Conservation (phyloP, 495 filamentous ascomycete genomes). For the Poronia punctata region DNA sequence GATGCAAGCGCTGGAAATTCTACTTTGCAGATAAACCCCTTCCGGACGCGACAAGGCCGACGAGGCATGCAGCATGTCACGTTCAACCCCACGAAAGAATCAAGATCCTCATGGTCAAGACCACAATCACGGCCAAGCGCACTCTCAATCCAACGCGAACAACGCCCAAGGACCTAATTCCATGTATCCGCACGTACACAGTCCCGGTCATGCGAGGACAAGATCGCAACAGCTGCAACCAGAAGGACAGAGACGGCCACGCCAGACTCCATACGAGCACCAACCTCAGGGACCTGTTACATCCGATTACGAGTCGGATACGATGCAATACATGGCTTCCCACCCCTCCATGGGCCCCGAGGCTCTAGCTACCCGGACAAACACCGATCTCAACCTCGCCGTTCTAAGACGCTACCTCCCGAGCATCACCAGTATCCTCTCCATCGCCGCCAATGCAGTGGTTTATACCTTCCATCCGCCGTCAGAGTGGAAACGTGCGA, state of each 20-base stretch:
- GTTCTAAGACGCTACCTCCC: slow-evolving; percentile 74
- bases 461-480: slow-evolving; percentile 66
- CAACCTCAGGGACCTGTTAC: slow-evolving; percentile 13
- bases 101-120: slow-evolving; percentile 9
- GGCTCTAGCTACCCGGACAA: slow-evolving; percentile 51
- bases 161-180: slow-evolving; percentile 26
- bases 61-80: slow-evolving; percentile 16
- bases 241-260: slow-evolving; percentile 3
- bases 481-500: slow-evolving; percentile 67
- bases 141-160: slow-evolving; percentile 13
- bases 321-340: slow-evolving; percentile 24
- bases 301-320: slow-evolving; percentile 75
- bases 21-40: no score
- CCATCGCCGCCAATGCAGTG: slow-evolving; percentile 70
- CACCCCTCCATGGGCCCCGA: slow-evolving; percentile 16
- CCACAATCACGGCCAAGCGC: slow-evolving; percentile 5
- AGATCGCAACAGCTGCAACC: slow-evolving; percentile 19
- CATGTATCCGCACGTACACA: slow-evolving; percentile 13
- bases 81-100: slow-evolving; percentile 16
- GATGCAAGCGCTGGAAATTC: no score
- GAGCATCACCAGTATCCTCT: slow-evolving; percentile 56
- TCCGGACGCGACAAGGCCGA: no score
- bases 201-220: slow-evolving; percentile 14
- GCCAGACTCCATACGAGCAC: neutral
- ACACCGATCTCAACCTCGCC: slow-evolving; percentile 73